Evolutionary conservation across 192 early-diverging fungal species (phyloP), one percentile per base, ranked within the genome.

Genomic region (Lobosporangium transversale): DNA sequence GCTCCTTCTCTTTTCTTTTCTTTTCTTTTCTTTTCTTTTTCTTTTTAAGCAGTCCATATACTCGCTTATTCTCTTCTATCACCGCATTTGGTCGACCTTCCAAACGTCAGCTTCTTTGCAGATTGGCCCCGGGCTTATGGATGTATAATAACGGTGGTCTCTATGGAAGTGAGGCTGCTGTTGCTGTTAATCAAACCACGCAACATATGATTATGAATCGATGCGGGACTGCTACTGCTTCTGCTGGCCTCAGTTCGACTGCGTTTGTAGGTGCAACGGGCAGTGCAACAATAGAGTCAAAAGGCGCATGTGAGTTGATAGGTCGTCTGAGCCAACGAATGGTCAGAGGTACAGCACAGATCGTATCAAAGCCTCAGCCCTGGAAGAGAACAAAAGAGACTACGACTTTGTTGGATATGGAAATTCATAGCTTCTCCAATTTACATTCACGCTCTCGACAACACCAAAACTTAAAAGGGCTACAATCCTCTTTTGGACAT

Each of bases 141-240:
- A 32, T 75, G 11, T 75, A 75, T 45, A 75, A 75, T 26, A 66
- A 75, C n/a, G 71, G 71, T 15, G 71, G 71, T 12, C 17, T 75
- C 27, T 75, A 56, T 27, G 58, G 63, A 50, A 63, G 71, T 14
- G 71, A 75, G 44, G 71, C 71, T 23, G 71, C 71, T 0, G 71
- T 75, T 2, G 71, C 71, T 21, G 71, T 75, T 17, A 75, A 75
- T 29, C 71, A 75, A 45, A 75, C 70, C 43, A 73, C 71, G 21
- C 71, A 75, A 30, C 71, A 75, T 11, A 63, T 75, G 21, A 60
- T 75, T 1, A 75, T 75, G 63, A 55, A 75, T 47, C 62, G 71
- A 30, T 55, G n/a, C n/a, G n/a, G n/a, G n/a, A n/a, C n/a, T n/a
- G n/a, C n/a, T n/a, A n/a, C 68, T n/a, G 27, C 58, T 21, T 29